These are phyloP conservation scores for Cercospora sp. DNA, from an alignment of 2,329 filamentous ascomycete genomes.

Conservation along the genomic window DNA sequence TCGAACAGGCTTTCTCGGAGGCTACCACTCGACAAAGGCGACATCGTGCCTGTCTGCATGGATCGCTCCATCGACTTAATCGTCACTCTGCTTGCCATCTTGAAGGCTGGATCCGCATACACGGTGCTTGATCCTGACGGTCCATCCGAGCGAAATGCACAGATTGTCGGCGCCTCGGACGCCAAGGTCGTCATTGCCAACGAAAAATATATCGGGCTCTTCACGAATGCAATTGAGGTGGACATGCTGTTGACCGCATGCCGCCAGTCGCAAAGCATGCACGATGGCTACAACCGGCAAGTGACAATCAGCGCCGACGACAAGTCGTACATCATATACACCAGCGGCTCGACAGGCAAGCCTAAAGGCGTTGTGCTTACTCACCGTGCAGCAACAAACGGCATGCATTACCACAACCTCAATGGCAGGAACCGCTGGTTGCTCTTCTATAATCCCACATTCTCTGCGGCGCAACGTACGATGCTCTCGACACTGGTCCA, in stretches of 20 bases:
- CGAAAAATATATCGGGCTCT: not conserved
- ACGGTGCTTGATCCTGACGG: not conserved
- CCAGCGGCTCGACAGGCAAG: slow-evolving; percentile 67
- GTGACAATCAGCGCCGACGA: not conserved
- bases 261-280: not conserved
- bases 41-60: slow-evolving; percentile 4
- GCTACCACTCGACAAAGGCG: not conserved
- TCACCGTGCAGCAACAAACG: slow-evolving; percentile 44
- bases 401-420: slow-evolving; percentile 1
- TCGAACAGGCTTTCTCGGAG: not conserved
- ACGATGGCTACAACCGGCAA: not conserved
- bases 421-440: slow-evolving; percentile 7
- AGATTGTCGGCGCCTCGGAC: not conserved
- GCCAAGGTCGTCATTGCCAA: not conserved
- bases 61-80: slow-evolving; percentile 1
- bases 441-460: slow-evolving; percentile 15
- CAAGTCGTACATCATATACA: slow-evolving; percentile 13
- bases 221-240: not conserved
- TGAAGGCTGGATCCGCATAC: slow-evolving; percentile 4
- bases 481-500: slow-evolving; percentile 4
- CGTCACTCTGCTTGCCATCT: not conserved
- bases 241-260: not conserved
- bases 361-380: slow-evolving; percentile 78
- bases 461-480: slow-evolving; percentile 15
- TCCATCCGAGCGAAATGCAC: not conserved